Base-by-base conservation (phyloP, 306 rosid genomes). In the Castanea mollissima region DNA sequence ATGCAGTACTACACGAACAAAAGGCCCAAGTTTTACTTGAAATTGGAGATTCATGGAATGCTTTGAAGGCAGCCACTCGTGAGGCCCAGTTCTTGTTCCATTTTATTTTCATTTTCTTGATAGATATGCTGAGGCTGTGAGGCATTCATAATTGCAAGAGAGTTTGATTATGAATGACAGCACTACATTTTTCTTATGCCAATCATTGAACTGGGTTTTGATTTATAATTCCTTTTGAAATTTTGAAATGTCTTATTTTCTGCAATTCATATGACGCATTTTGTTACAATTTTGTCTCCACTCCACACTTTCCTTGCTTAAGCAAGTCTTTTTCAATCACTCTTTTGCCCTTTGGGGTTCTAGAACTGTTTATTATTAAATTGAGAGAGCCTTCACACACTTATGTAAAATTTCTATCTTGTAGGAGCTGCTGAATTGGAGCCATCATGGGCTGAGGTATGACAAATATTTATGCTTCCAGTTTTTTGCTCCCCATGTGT, bases 371-470 rank as follows among this genome's bases (percentile, higher is more conserved):
- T 78, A 54, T 75, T 63, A 18, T 49, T 80, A 19, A 46, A 57
- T 35, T 29, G 49, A 46, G 15, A 67, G 41, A 74, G 64, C 71
- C 41, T 79, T 57, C 51, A 55, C 54, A 56, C 68, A 74, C 80
- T 78, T 64, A 74, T 58, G 8, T 77, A 20, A 72, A 70, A 70
- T 73, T 64, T 82, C 71, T 15, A 23, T 38, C 57, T 89, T 84
- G 75, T 93, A 94, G 97, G 97, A 78, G 93, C 97, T 63, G 87
- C 91, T 64, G 92, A 91, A 83, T 84, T 94, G 97, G 88, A 91
- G 77, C 91, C 95, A 32, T 92, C 92, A 25, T 94, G 97, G 99
- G 94, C 93, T 38, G 99, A 94, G 93, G 99, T 94, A 85, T 55
- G 80, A 63, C 65, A 69, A 19, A 52, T 52, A 49, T 77, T 51